Evolutionary conservation across 23 red algal genomes (phyloP).

Genomic region (Gracilaria domingensis): DNA sequence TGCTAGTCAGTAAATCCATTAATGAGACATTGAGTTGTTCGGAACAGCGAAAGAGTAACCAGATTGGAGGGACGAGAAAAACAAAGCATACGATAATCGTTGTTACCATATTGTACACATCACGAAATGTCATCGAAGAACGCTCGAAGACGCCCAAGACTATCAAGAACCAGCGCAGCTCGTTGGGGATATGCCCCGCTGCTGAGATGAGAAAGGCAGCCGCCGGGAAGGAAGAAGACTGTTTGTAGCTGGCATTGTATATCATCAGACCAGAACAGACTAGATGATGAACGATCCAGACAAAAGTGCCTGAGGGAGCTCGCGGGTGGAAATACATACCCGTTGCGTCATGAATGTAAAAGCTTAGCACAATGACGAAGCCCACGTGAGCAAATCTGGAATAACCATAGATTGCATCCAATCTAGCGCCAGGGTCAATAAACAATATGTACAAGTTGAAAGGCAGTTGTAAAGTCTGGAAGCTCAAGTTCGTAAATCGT

Average conservation of each 20-base stretch:
- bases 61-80: slow-evolving; percentile 21
- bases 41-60: slow-evolving; percentile 6
- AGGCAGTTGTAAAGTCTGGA: slow-evolving; percentile 48
- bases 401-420: slow-evolving; percentile 61
- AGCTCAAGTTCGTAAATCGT: slow-evolving; percentile 44
- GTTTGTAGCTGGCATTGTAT: slow-evolving; percentile 40
- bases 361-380: slow-evolving; percentile 60
- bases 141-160: background rate
- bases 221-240: slow-evolving; percentile 55
- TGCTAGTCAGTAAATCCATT: slow-evolving; percentile 8
- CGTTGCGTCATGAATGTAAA: slow-evolving; percentile 63
- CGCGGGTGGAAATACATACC: slow-evolving; percentile 44
- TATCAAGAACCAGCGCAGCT: slow-evolving; percentile 59
- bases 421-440: background rate
- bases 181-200: slow-evolving; percentile 56
- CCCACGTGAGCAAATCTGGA: slow-evolving; percentile 21
- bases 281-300: slow-evolving; percentile 62
- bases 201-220: slow-evolving; percentile 72
- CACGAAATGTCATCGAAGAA: background rate
- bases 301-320: background rate
- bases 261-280: slow-evolving; percentile 29
- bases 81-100: background rate
- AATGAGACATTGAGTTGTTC: slow-evolving; percentile 31
- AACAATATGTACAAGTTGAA: slow-evolving; percentile 68
- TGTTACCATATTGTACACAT: background rate